A percentile compares a stretch with the other conserved stretches of the same genome.
phyloP scores from a whole-genome alignment of 768 basidiomycete genomes.

The Peribolospora kevripleyi region DNA sequence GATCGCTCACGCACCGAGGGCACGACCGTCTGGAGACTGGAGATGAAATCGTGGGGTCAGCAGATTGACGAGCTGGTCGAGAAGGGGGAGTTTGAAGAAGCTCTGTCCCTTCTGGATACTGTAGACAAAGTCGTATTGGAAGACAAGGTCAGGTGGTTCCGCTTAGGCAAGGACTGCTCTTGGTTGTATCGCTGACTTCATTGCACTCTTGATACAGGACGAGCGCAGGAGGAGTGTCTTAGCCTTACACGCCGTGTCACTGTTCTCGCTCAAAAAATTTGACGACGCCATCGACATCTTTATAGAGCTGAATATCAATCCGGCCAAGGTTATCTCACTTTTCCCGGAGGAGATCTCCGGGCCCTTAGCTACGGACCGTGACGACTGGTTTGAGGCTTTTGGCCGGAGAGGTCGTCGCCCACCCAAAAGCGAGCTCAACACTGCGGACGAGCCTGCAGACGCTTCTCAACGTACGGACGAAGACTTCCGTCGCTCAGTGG shows the following conservation, averaged over 20 bases:
- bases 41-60: conserved; percentile 46
- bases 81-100: conserved; percentile 45
- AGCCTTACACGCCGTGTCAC: conserved; percentile 46
- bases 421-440: conserved; percentile 1
- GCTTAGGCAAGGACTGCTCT: not conserved
- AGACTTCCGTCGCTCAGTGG: conserved; percentile 45
- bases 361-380: conserved; percentile 10
- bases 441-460: not conserved
- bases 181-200: conserved; percentile 8
- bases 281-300: conserved; percentile 66
- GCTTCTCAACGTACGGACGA: conserved; percentile 11
- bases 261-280: conserved; percentile 44
- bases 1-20: conserved; percentile 50
- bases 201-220: not conserved
- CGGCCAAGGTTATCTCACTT: conserved; percentile 73
- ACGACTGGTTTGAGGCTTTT: not conserved
- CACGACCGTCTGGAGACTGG: conserved; percentile 49
- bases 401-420: not conserved
- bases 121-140: conserved; percentile 35
- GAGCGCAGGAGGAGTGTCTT: not conserved
- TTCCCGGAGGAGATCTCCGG: conserved; percentile 66
- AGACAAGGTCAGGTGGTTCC: conserved; percentile 32
- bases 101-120: conserved; percentile 48
- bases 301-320: conserved; percentile 67
- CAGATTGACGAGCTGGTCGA: conserved; percentile 65